Base-by-base conservation (phyloP, 2,329 filamentous ascomycete species). In the Penicillium thymicola region DNA sequence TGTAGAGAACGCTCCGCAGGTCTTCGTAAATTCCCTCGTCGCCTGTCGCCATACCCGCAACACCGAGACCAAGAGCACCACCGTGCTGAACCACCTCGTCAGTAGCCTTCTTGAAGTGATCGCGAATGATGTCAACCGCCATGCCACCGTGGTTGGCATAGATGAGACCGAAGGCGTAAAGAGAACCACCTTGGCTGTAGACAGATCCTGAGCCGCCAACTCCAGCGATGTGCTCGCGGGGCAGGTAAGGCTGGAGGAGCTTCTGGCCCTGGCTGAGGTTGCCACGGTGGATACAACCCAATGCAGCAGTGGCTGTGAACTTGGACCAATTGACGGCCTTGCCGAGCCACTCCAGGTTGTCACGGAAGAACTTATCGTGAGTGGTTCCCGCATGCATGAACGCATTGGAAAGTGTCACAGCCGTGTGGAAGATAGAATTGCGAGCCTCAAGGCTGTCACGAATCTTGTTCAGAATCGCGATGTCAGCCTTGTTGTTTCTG, bases 291-390 rank as follows among this genome's bases (percentile, higher is more conserved):
- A 99, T 97, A 50, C 97, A 94, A 74, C 94, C 94, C 6, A 99
- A 81, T 8, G 94, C 94, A 55, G 94, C 94, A 5, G 94, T 99
- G 14, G 94, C 94, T 0, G 94, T 97, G 73, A 99, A 99, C 74
- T 99, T 99, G 59, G 92, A 97, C 94, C 94, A 99, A 79, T 99
- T 99, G 46, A 97, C 92, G 27, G 94, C 94, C 80, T 97, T 99
- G 59, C 93, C 92, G 4, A 99, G 79, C 94, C 94, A 99, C 64
- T 99, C 94, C 25, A 99, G 78, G 72, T 99, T 99, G 70, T 97
- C 92, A 8, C 95, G 85, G 85, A 99, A 97, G 79, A 99, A 99
- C 70, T 93, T 95, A 77, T 99, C 94, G 67, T 96, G 94, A 0
- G 93, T 97, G 0, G 94, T 99, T 57, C 94, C 95, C 52, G 96